These are phyloP conservation scores for Lactarius sanguifluus DNA, from an alignment of 768 basidiomycete species.

Conservation along the genomic window DNA sequence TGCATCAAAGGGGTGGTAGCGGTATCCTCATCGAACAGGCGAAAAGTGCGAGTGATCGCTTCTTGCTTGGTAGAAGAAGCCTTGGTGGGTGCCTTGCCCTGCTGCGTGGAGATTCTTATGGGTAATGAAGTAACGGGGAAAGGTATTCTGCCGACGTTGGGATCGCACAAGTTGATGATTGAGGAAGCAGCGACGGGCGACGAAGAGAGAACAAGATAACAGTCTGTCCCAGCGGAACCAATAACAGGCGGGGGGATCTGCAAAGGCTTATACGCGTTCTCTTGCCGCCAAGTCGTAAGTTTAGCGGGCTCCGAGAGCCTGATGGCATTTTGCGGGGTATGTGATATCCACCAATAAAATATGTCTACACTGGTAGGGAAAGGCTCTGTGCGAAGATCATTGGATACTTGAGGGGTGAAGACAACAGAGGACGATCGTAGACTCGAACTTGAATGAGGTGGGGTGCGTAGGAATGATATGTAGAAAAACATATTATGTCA, in stretches of 20 bases:
- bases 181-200: conserved; percentile 35
- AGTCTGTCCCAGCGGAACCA: conserved; percentile 42
- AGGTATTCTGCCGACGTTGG: conserved; percentile 44
- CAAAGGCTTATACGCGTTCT: conserved; percentile 74
- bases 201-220: conserved; percentile 62
- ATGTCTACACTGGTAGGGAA: conserved; percentile 57
- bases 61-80: conserved; percentile 55
- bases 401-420: conserved; percentile 83
- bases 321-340: conserved; percentile 16
- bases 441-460: conserved; percentile 54
- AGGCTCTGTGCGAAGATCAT: conserved; percentile 84
- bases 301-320: conserved; percentile 51
- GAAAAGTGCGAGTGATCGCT: conserved; percentile 58
- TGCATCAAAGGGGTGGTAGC: conserved; percentile 37
- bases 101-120: conserved; percentile 43
- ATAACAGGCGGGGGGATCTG: conserved; percentile 55
- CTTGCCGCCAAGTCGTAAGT: conserved; percentile 69
- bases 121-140: conserved; percentile 73
- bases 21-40: conserved; percentile 33
- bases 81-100: conserved; percentile 19
- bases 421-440: conserved; percentile 45
- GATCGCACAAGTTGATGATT: conserved; percentile 45
- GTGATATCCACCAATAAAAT: conserved; percentile 62
- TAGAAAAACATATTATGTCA: conserved; percentile 72
- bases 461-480: conserved; percentile 86